phyloP scores from a whole-genome alignment of 2,329 filamentous ascomycete species.

The Nemania sp. region DNA sequence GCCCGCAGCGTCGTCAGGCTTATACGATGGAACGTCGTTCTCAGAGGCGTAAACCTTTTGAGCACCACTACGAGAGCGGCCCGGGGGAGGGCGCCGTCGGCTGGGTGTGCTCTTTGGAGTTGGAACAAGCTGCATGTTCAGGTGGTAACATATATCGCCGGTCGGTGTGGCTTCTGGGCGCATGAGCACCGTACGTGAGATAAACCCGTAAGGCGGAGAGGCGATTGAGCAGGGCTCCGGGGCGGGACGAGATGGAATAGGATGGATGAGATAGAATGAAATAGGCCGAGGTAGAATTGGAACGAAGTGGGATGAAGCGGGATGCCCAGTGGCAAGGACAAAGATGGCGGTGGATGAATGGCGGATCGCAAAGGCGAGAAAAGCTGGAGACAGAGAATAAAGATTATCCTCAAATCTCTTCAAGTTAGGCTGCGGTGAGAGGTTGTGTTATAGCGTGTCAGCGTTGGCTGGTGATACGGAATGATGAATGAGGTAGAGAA shows the following conservation, averaged over 20 bases:
- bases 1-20: slow-evolving; percentile 34
- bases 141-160: slow-evolving; percentile 32
- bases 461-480: too few species aligned
- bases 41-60: slow-evolving; percentile 64
- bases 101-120: slow-evolving; percentile 43
- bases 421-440: too few species aligned
- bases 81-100: slow-evolving; percentile 45
- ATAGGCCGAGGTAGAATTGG: too few species aligned
- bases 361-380: slow-evolving; percentile 3
- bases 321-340: slow-evolving; percentile 17
- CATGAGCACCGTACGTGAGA: too few species aligned
- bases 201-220: neutral
- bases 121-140: slow-evolving; percentile 42
- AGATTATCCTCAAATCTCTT: too few species aligned
- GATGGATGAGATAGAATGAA: neutral
- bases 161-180: neutral
- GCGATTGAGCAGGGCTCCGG: neutral
- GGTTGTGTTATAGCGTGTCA: too few species aligned
- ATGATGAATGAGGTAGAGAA: too few species aligned
- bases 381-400: too few species aligned
- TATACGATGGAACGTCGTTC: slow-evolving; percentile 51
- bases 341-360: slow-evolving; percentile 16
- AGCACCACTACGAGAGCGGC: slow-evolving; percentile 43
- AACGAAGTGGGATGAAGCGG: neutral
- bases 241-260: neutral